Evolutionary conservation across 1,284 basidiomycete genomes (phyloP), one percentile per base, ranked within the genome.

Genomic region (Moesziomyces globuligerus): DNA sequence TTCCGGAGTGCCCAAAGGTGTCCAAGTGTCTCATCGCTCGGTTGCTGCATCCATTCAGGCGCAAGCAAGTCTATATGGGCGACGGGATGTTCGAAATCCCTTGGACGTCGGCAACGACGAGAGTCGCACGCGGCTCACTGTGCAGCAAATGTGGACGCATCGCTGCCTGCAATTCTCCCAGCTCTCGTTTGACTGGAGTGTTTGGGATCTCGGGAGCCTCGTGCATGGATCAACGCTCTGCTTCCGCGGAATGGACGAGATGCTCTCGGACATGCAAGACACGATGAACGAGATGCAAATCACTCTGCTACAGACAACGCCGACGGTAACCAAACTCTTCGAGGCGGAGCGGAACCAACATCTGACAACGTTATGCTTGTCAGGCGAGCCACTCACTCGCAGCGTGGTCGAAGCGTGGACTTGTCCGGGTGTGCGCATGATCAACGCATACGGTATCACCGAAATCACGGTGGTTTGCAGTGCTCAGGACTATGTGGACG

Each of bases 181-280:
- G 13, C 24, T 44, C 42, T 44, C 42, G 7, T 44, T 44, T 28
- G 42, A 44, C 42, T 44, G 42, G 42, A 44, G 42, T n/a, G 42
- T 44, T 6, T 44, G 42, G 42, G 42, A 44, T 20, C 42, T 44
- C 8, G 42, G 42, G 9, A 9, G n/a, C 13, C 42, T 44, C 15
- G 7, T 20, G 23, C 42, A 44, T 44, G 42, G 42, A 7, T 44
- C 42, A 7, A 44, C 42, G 6, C 42, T 44, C 18, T 44, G 42
- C 42, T 44, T 26, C 42, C n/a, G 42, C 13, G 9, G 9, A 11
- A 44, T 44, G 42, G 42, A 44, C 42, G 42, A 44, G 7, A 44
- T 44, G 42, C 42, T 44, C 21, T 25, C 23, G 8, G 42, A 44
- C 13, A 44, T 44, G 23, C 10, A 25, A 20, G 24, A 10, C 10